A percentile compares a stretch with the other conserved stretches of the same genome.
Evolutionary conservation across 2,329 filamentous ascomycete species (phyloP).

Genomic region (Diaporthe velutina): DNA sequence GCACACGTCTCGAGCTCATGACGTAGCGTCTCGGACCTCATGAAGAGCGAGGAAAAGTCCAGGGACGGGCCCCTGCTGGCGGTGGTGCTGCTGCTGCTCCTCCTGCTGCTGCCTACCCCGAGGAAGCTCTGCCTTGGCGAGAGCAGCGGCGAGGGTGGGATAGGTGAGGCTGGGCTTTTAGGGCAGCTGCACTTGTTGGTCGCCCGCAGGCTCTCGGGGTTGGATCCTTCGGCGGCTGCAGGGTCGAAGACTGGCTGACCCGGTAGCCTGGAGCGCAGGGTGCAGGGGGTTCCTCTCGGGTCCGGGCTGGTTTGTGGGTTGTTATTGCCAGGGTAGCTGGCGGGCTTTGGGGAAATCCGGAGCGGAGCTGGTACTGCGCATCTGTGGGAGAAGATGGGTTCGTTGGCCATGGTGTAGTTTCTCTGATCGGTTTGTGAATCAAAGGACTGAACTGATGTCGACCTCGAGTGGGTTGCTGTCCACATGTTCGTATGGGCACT

Average conservation of each 20-base stretch:
- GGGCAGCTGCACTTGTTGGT: slow-evolving; percentile 25
- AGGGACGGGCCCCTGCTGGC: slow-evolving; percentile 14
- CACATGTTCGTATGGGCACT: not conserved
- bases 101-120: not conserved
- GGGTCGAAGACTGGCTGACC: slow-evolving; percentile 29
- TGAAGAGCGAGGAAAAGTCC: slow-evolving; percentile 32
- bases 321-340: not conserved
- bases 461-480: not conserved
- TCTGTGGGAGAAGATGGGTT: slow-evolving; percentile 8
- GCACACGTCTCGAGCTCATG: slow-evolving; percentile 20
- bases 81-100: not conserved
- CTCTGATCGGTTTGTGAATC: not conserved
- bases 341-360: slow-evolving; percentile 20
- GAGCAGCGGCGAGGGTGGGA: slow-evolving; percentile 6
- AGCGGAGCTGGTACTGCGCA: slow-evolving; percentile 28
- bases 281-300: slow-evolving; percentile 9
- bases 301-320: not conserved
- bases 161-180: not conserved
- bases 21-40: slow-evolving; percentile 25
- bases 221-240: slow-evolving; percentile 29
- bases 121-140: slow-evolving; percentile 11
- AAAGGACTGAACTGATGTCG: not conserved
- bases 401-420: slow-evolving; percentile 2
- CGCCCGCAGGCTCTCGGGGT: slow-evolving; percentile 4
- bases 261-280: slow-evolving; percentile 26